phyloP scores from a whole-genome alignment of 352 stramenopile species.

The Globisporangium recalcitrans region DNA sequence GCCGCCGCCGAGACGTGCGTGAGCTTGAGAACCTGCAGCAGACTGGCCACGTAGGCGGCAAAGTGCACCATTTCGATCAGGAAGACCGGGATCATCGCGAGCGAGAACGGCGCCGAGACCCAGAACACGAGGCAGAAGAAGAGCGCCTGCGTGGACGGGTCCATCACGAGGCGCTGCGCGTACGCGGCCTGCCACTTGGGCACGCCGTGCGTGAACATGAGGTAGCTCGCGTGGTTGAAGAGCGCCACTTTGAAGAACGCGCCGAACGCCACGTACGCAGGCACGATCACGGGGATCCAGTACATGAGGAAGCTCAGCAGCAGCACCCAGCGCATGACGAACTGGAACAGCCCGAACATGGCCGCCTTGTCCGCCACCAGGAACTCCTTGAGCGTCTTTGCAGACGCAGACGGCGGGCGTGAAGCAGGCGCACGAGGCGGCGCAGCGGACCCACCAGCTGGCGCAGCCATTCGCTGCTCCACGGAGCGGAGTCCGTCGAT shows the following conservation, averaged over 20 bases:
- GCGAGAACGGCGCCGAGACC: conserved; percentile 62
- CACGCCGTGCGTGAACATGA: conserved; percentile 74
- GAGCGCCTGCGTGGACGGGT: conserved; percentile 76
- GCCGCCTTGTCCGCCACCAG: conserved; percentile 50
- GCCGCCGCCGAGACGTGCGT: conserved; percentile 35
- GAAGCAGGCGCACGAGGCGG: conserved; percentile 10
- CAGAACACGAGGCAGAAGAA: conserved; percentile 87
- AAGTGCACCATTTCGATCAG: conserved; percentile 80
- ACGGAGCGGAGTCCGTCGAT: conserved; percentile 62
- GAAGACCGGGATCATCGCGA: conserved; percentile 78
- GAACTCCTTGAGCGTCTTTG: conserved; percentile 45
- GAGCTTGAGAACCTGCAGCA: conserved; percentile 60
- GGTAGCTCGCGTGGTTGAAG: conserved; percentile 74
- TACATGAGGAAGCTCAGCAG: conserved; percentile 69
- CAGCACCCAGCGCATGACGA: conserved; percentile 53
- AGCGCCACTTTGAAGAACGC: conserved; percentile 82
- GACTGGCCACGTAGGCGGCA: conserved; percentile 46
- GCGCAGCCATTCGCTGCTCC: conserved; percentile 41
- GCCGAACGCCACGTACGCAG: conserved; percentile 41
- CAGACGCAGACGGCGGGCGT: conserved; percentile 11
- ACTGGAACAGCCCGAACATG: conserved; percentile 73
- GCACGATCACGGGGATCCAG: conserved; percentile 52
- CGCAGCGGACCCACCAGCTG: conserved; percentile 12
- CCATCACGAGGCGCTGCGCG: conserved; percentile 74
- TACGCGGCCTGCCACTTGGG: conserved; percentile 71